Evolutionary conservation across 2,329 filamentous ascomycete species (phyloP).

Genomic region (Westerdykella ornata): DNA sequence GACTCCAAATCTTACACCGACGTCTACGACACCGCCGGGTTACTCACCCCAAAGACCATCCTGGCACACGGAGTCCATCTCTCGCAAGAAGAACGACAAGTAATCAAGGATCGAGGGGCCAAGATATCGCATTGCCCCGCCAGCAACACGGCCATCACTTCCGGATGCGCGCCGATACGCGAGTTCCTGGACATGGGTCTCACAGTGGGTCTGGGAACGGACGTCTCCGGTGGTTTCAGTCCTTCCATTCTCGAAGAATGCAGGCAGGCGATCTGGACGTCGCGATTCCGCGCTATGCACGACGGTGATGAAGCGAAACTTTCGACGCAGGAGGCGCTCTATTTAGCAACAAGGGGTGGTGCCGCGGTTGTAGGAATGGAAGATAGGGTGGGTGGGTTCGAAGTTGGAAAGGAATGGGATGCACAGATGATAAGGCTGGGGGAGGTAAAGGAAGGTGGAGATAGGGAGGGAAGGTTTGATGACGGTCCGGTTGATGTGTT

Average conservation of each 20-base stretch:
- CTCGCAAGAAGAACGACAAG: constrained; percentile 55
- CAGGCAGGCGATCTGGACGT: constrained; percentile 72
- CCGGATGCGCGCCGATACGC: constrained; percentile 69
- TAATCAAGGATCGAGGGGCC: constrained; percentile 56
- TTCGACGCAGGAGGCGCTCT: constrained; percentile 78
- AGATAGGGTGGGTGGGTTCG: constrained; percentile 69
- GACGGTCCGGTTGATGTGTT: constrained; percentile 76
- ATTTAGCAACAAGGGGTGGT: constrained; percentile 80
- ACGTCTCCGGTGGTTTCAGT: constrained; percentile 83
- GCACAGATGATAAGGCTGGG: constrained; percentile 71
- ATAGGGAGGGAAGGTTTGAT: constrained; percentile 37
- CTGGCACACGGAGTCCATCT: constrained; percentile 83
- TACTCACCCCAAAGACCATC: constrained; percentile 68
- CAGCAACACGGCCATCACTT: constrained; percentile 75
- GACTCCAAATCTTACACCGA: constrained; percentile 58
- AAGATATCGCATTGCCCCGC: constrained; percentile 83
- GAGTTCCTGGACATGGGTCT: constrained; percentile 67
- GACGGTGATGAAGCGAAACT: constrained; percentile 53
- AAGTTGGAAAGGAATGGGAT: constrained; percentile 83
- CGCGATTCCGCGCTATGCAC: constrained; percentile 60
- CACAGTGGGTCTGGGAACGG: constrained; percentile 79
- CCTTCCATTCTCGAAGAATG: constrained; percentile 76
- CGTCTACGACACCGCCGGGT: constrained; percentile 67
- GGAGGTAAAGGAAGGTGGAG: constrained; percentile 24
- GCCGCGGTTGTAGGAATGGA: constrained; percentile 72